Conservation (phyloP, 805 yeast species). For the Wickerhamomyces pijperi region DNA sequence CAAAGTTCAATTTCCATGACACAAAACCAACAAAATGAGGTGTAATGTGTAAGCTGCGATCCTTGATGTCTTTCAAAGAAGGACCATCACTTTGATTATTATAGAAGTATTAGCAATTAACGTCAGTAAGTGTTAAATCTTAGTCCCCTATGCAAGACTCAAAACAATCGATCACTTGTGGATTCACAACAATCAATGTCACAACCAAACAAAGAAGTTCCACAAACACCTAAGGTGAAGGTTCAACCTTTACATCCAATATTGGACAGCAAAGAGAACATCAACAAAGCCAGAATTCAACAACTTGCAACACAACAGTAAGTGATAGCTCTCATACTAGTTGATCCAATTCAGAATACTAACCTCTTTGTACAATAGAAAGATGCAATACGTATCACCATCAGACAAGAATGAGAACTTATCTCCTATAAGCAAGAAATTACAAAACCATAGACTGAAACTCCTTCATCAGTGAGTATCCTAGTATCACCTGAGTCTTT, state of each 20-base stretch:
- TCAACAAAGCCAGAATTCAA: slow-evolving; percentile 18
- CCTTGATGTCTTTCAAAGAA: too few species aligned
- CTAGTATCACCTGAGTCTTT: not conserved
- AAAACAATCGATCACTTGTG: too few species aligned
- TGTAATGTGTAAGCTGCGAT: too few species aligned
- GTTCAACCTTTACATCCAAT: slow-evolving; percentile 21
- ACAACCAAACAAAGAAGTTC: not conserved
- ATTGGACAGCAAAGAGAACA: slow-evolving; percentile 18
- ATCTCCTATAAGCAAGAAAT: slow-evolving; percentile 20
- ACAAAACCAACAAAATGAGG: too few species aligned
- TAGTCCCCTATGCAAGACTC: too few species aligned
- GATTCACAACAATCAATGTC: too few species aligned
- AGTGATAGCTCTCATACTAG: slow-evolving; percentile 5
- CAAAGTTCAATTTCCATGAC: too few species aligned
- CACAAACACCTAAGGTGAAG: slow-evolving; percentile 9
- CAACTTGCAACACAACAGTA: slow-evolving; percentile 18
- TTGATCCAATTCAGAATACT: not conserved
- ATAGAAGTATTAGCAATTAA: too few species aligned
- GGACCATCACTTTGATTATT: too few species aligned
- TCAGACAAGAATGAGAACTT: slow-evolving; percentile 19
- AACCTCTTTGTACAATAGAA: slow-evolving; percentile 8
- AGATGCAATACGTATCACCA: slow-evolving; percentile 19
- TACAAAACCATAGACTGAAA: slow-evolving; percentile 18
- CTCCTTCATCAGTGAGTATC: slow-evolving; percentile 17
- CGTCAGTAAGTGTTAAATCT: too few species aligned